These are phyloP conservation scores for Pisolithus tinctorius DNA, from an alignment of 768 basidiomycete species.

Conservation along the genomic window DNA sequence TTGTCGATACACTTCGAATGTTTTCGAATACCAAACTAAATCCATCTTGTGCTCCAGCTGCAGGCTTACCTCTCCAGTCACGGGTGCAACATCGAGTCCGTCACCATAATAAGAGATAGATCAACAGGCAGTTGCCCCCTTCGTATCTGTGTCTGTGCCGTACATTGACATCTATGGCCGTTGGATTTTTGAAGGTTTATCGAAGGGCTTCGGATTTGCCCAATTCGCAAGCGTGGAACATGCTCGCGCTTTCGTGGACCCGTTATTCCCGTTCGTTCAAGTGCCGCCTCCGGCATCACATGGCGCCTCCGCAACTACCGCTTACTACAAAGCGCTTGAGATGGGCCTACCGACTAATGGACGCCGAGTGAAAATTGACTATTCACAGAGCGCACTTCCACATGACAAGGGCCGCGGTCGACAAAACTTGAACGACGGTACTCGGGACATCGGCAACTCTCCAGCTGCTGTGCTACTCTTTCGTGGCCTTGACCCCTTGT, in stretches of 20 bases:
- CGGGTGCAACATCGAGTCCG: constrained; percentile 74
- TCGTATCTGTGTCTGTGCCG: constrained; percentile 60
- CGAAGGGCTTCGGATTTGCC: constrained; percentile 96
- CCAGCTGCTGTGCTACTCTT: constrained; percentile 81
- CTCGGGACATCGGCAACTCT: constrained; percentile 87
- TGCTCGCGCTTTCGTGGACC: constrained; percentile 86
- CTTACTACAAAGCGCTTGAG: constrained; percentile 71
- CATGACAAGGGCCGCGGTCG: constrained; percentile 56
- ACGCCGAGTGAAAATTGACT: constrained; percentile 91
- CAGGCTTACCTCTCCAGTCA: constrained; percentile 69
- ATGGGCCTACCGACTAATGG: constrained; percentile 67
- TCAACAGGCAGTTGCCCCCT: constrained; percentile 88
- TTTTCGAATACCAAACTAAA: constrained; percentile 30
- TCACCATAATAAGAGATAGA: constrained; percentile 95
- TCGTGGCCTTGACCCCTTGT: constrained; percentile 83
- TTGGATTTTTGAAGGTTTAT: constrained; percentile 78
- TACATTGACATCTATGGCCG: constrained; percentile 67
- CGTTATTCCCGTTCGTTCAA: constrained; percentile 84
- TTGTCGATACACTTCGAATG: constrained; percentile 37
- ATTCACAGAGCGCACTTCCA: constrained; percentile 78
- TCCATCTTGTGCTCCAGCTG: constrained; percentile 47
- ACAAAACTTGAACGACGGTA: constrained; percentile 83
- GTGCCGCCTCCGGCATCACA: constrained; percentile 89
- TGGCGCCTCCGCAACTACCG: constrained; percentile 66
- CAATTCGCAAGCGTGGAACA: constrained; percentile 84